These are phyloP conservation scores for Chamaecyparis obtusa DNA, from an alignment of 75 land plant genomes.

Conservation along the genomic window DNA sequence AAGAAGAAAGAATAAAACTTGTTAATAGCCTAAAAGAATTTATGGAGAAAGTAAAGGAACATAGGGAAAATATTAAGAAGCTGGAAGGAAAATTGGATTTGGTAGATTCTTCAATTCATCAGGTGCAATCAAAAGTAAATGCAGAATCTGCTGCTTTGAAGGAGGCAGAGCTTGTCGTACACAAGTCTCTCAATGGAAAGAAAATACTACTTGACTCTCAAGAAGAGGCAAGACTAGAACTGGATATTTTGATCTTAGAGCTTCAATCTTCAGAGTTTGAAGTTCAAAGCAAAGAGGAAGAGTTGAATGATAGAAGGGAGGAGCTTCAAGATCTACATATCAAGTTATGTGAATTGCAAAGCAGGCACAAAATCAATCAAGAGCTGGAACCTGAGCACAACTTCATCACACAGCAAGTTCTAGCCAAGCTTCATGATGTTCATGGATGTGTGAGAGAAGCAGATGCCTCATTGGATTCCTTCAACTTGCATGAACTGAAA, in stretches of 20 bases:
- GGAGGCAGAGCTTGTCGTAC: conserved; percentile 26
- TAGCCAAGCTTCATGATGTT: conserved; percentile 28
- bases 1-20: conserved; percentile 56
- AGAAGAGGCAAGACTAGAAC: conserved; percentile 24
- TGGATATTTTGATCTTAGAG: conserved; percentile 35
- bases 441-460: conserved; percentile 19
- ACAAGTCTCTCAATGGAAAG: conserved; percentile 22
- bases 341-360: conserved; percentile 20
- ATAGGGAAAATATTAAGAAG: conserved; percentile 25
- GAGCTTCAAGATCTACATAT: neutral
- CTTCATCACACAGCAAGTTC: conserved; percentile 18
- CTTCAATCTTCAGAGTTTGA: conserved; percentile 32
- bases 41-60: conserved; percentile 16
- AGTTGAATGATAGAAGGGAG: conserved; percentile 18
- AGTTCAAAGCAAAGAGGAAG: conserved; percentile 37
- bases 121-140: conserved; percentile 24
- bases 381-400: neutral
- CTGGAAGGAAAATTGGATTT: conserved; percentile 13
- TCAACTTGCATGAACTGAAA: neutral
- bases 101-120: conserved; percentile 24
- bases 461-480: conserved; percentile 17
- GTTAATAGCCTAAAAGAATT: conserved; percentile 27
- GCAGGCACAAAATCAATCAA: conserved; percentile 5
- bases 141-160: conserved; percentile 16
- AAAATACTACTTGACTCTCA: conserved; percentile 25